Conservation (phyloP, 345 rosid genomes). For the Diplotaxis tenuifolia region DNA sequence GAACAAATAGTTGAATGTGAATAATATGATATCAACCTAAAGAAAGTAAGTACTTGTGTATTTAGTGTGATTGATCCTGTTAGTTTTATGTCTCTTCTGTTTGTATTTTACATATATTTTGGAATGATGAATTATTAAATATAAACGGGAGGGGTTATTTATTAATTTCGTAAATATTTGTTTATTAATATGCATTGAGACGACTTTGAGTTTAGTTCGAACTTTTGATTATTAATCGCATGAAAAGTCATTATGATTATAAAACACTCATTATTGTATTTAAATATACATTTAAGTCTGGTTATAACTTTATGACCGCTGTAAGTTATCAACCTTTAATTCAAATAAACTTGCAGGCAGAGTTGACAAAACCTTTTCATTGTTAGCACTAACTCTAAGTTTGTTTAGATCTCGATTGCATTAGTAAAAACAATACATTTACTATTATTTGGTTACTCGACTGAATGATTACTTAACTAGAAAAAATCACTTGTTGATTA, state of each 20-base stretch:
- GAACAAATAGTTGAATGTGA: slow-evolving; percentile 27
- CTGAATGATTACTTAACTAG: background rate
- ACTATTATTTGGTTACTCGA: background rate
- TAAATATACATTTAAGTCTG: background rate
- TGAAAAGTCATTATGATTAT: slow-evolving; percentile 32
- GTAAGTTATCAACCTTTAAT: slow-evolving; percentile 21
- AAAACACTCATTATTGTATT: slow-evolving; percentile 11
- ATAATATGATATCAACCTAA: background rate
- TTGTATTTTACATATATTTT: slow-evolving; percentile 10
- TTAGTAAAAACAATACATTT: background rate
- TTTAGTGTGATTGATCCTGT: slow-evolving; percentile 1
- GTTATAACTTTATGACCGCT: background rate
- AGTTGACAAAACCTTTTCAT: background rate
- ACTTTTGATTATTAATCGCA: slow-evolving; percentile 34
- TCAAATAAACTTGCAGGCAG: slow-evolving; percentile 19
- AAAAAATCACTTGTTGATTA: background rate
- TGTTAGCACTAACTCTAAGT: background rate
- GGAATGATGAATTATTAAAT: background rate
- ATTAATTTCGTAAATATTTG: background rate
- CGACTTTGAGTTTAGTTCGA: slow-evolving; percentile 36
- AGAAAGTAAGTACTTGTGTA: background rate
- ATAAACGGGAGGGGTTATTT: background rate
- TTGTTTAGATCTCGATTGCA: background rate
- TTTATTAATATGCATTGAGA: slow-evolving; percentile 11
- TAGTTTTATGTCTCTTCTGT: slow-evolving; percentile 11